Base-by-base conservation (phyloP, 2,329 filamentous ascomycete species). In the Fusarium nematophilum region DNA sequence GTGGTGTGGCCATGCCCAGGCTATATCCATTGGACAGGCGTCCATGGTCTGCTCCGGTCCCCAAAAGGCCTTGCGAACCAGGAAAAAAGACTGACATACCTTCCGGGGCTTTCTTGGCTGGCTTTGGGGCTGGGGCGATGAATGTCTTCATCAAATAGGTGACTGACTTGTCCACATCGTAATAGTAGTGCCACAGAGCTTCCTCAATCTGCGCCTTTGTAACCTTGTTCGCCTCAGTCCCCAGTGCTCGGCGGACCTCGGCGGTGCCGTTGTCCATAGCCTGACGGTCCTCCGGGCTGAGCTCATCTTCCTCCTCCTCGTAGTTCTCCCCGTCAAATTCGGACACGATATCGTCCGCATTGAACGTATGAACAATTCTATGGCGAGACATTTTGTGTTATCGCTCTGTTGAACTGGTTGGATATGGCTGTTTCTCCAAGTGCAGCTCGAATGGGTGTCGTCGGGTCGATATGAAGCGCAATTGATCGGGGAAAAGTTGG, bases 171-270 rank as follows among this genome's bases (percentile, higher is more conserved):
- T 88, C 90, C 25, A 97, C 82, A 69, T 99, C 93, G 73, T 93
- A 98, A 74, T 94, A 98, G 75, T 97, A 97, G 76, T 99, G 87
- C 92, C 93, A 98, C 13, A 99, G 77, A 0, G 93, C 86, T 58
- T 98, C 94, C 73, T 96, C 87, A 59, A 97, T 94, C 71, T 97
- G 90, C 30, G 70, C 74, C 38, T 74, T 77, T 29, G 81, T 84
- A 66, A 89, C 81, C 58, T 85, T 86, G 62, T 77, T 77, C 26
- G 82, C 79, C 57, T 85, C 81, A 9, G 78, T 74, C 6, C 87
- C 89, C n/a, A 97, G 79, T 8, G 83, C 82, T 58, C 81, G 80
- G 54, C 86, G 83, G 29, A 96, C 90, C 62, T 88, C 82, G 31
- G 82, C 79, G 1, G 89, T 92, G 44, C 88, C 89, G 31, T 84